Conservation (phyloP, 306 rosid genomes). For the Pueraria montana region DNA sequence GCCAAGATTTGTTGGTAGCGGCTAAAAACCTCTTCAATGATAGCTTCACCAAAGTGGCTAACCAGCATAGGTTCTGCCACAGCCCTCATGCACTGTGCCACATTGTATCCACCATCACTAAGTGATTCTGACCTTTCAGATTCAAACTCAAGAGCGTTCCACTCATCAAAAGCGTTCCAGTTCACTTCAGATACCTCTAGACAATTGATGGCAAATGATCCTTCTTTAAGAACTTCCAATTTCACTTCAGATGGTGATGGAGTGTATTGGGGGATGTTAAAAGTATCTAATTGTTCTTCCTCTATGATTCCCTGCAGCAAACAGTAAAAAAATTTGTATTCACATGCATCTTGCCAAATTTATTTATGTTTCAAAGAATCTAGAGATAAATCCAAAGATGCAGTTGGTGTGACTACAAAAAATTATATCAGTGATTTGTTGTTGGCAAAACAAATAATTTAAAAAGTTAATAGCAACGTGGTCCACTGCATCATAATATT, state of each 20-base stretch:
- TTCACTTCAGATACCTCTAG: conserved; percentile 47
- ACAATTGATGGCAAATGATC: conserved; percentile 45
- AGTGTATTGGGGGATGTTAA: conserved; percentile 57
- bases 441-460: no score
- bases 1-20: conserved; percentile 43
- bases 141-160: background rate
- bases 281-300: conserved; percentile 49
- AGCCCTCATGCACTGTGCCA: conserved; percentile 55
- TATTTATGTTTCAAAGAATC: background rate
- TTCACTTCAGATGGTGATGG: conserved; percentile 59
- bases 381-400: no score
- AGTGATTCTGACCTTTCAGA: background rate
- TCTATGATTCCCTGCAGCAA: background rate
- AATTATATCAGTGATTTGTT: no score
- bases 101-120: conserved; percentile 39
- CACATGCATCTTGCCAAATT: background rate
- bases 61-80: conserved; percentile 53
- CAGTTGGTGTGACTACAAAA: no score
- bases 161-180: conserved; percentile 36
- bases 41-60: conserved; percentile 58
- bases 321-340: background rate
- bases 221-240: conserved; percentile 48
- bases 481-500: no score
- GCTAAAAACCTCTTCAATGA: conserved; percentile 55
- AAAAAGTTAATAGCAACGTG: no score